A percentile compares a stretch with the other conserved stretches of the same genome.
These are phyloP conservation scores for Calycina herbarum DNA, from an alignment of 2,329 filamentous ascomycete species.

Conservation along the genomic window DNA sequence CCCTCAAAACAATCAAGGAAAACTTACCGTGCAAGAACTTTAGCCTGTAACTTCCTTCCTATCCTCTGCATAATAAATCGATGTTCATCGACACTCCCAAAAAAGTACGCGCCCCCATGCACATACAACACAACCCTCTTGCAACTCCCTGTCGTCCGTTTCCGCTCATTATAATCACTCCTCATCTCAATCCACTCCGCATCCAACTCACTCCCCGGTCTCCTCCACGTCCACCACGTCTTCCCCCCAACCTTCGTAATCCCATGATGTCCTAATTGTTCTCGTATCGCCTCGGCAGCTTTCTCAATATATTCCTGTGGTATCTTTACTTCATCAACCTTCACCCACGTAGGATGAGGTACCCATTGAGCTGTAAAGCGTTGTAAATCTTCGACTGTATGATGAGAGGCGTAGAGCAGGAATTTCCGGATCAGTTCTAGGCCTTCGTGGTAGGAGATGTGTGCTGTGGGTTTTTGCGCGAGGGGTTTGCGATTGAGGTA, in stretches of 20 bases:
- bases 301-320: constrained; percentile 60
- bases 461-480: constrained; percentile 78
- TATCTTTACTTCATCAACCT: constrained; percentile 68
- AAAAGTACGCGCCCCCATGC: constrained; percentile 93
- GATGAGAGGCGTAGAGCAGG: constrained; percentile 78
- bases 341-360: constrained; percentile 84
- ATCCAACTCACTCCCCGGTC: constrained; percentile 62
- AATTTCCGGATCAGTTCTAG: constrained; percentile 85
- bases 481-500: constrained; percentile 79
- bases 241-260: constrained; percentile 75
- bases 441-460: constrained; percentile 93
- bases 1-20: constrained; percentile 18
- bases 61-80: constrained; percentile 58
- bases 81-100: constrained; percentile 93
- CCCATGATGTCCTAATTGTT: constrained; percentile 77
- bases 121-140: constrained; percentile 89
- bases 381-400: constrained; percentile 91
- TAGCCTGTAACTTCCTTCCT: constrained; percentile 86
- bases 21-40: constrained; percentile 71
- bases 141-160: constrained; percentile 57
- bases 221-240: constrained; percentile 89
- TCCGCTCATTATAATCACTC: constrained; percentile 72
- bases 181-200: constrained; percentile 98
- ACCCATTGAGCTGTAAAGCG: constrained; percentile 91
- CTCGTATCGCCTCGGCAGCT: constrained; percentile 66